A percentile compares a stretch with the other conserved stretches of the same genome.
Evolutionary conservation across 352 stramenopile genomes (phyloP).

Genomic region (Blastocystis sp.): DNA sequence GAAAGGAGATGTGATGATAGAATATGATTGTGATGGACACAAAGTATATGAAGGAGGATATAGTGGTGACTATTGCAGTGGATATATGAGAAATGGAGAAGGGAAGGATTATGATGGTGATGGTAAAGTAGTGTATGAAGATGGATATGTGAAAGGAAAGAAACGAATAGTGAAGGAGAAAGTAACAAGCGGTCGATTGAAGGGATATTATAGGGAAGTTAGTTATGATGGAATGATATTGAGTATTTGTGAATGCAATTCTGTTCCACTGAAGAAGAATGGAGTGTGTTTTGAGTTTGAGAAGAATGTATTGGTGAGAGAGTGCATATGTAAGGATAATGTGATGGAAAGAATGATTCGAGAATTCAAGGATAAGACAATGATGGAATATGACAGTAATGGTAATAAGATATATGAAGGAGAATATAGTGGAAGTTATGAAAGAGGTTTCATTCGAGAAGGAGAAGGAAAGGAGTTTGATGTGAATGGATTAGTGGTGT

Average conservation of each 20-base stretch:
- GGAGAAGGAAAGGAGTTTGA: background rate
- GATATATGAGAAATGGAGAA: background rate
- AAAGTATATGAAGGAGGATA: slow-evolving; percentile 22
- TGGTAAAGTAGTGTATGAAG: background rate
- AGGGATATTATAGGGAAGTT: background rate
- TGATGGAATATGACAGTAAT: background rate
- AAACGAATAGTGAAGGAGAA: background rate
- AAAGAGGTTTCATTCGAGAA: background rate
- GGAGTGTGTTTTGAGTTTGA: background rate
- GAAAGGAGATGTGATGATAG: background rate
- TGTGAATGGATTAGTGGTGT: background rate
- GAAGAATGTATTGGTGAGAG: background rate
- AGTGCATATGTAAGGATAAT: background rate
- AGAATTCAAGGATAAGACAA: background rate
- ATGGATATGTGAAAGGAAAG: background rate
- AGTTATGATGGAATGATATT: background rate
- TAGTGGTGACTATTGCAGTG: background rate
- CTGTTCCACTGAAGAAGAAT: background rate
- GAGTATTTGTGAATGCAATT: background rate
- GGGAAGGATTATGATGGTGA: background rate
- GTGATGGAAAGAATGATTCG: background rate
- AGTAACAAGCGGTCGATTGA: background rate
- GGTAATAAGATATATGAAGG: background rate
- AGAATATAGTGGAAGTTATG: background rate
- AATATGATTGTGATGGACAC: slow-evolving; percentile 12